phyloP scores from a whole-genome alignment of 768 basidiomycete genomes.

The Sarcodon sp. region DNA sequence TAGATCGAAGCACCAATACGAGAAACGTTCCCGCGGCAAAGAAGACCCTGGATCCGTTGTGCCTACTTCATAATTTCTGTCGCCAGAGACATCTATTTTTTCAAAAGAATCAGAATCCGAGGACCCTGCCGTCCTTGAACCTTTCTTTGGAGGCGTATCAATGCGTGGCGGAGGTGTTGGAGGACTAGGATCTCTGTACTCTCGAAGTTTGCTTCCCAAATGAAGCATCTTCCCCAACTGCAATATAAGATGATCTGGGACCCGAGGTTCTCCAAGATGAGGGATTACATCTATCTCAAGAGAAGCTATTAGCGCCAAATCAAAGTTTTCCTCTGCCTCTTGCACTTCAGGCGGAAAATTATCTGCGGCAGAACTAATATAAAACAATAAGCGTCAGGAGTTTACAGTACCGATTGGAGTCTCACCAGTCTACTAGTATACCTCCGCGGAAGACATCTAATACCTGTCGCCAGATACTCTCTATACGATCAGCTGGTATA shows the following conservation, averaged over 20 bases:
- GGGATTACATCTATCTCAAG: slow-evolving; percentile 76
- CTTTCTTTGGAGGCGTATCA: not conserved
- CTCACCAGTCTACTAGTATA: slow-evolving; percentile 77
- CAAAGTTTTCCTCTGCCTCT: slow-evolving; percentile 76
- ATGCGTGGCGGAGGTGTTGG: slow-evolving; percentile 8
- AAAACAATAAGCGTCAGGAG: not conserved
- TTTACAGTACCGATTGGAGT: not conserved
- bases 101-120: not conserved
- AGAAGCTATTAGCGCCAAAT: slow-evolving; percentile 63
- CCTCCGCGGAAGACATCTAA: slow-evolving; percentile 74
- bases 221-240: slow-evolving; percentile 62
- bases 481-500: slow-evolving; percentile 50
- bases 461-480: slow-evolving; percentile 78
- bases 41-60: slow-evolving; percentile 44
- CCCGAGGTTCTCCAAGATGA: slow-evolving; percentile 49
- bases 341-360: slow-evolving; percentile 50
- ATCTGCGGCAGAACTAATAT: slow-evolving; percentile 41
- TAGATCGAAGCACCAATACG: slow-evolving; percentile 88
- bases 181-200: slow-evolving; percentile 7
- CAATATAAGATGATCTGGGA: slow-evolving; percentile 60
- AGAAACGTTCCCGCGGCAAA: slow-evolving; percentile 72
- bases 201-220: slow-evolving; percentile 57
- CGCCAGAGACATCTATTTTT: slow-evolving; percentile 11
- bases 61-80: slow-evolving; percentile 31
- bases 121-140: not conserved